phyloP scores from a whole-genome alignment of 2,329 filamentous ascomycete genomes.

The Microdochium paspali region DNA sequence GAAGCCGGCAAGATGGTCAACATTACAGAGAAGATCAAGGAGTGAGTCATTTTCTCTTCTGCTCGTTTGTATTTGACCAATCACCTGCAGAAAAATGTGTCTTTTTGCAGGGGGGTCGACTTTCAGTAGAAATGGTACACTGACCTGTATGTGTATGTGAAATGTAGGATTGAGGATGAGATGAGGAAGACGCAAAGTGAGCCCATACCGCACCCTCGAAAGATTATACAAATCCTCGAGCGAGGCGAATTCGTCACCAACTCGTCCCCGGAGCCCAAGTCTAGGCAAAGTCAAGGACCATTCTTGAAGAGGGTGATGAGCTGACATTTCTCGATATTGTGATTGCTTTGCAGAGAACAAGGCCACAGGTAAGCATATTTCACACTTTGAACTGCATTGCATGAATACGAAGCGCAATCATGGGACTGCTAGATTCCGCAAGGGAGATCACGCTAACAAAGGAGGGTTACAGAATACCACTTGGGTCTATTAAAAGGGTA shows the following conservation, averaged over 20 bases:
- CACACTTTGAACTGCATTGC: neutral
- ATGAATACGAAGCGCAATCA: too few species aligned
- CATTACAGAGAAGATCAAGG: conserved; percentile 99
- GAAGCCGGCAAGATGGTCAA: conserved; percentile 70
- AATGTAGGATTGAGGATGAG: conserved; percentile 90
- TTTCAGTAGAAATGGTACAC: too few species aligned
- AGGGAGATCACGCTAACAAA: conserved; percentile 2
- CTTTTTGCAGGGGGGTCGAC: too few species aligned
- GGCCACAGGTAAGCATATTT: conserved; percentile 69
- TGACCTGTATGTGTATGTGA: too few species aligned
- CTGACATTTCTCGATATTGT: neutral
- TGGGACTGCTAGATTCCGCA: neutral
- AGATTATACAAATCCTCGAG: too few species aligned
- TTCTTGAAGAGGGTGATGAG: too few species aligned
- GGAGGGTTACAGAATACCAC: conserved; percentile 69
- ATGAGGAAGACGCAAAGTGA: conserved; percentile 98
- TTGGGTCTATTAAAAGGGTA: conserved; percentile 95
- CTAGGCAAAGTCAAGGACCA: too few species aligned
- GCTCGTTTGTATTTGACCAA: too few species aligned
- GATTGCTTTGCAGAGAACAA: conserved; percentile 68
- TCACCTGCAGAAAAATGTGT: too few species aligned
- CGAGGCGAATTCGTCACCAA: too few species aligned
- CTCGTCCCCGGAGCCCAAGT: too few species aligned
- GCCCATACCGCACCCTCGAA: conserved; percentile 12
- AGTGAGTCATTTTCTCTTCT: conserved; percentile 60